Evolutionary conservation across 2,329 filamentous ascomycete genomes (phyloP), one percentile per base, ranked within the genome.

Genomic region (Claviceps arundinis): DNA sequence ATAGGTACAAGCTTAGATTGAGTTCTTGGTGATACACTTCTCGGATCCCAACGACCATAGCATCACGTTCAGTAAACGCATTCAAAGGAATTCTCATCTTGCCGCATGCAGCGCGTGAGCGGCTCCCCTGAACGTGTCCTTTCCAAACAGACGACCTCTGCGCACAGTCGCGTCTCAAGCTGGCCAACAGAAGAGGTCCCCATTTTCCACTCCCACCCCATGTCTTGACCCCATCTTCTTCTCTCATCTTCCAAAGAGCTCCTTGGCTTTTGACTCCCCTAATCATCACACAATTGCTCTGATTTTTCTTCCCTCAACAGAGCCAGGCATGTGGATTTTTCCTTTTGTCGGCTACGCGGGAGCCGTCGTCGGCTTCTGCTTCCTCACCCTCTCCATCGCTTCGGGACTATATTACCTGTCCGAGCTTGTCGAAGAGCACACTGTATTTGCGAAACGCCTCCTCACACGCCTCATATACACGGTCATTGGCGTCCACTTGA

Each of bases 351-450:
- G 93, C 62, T 96, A 95, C 64, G 69, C 89, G 37, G 93, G 93
- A 63, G 82, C 94, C 59, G 71, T 89, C 57, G 73, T 95, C 55
- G 91, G 91, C 66, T 98, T 98, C 73, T 82, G 81, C 63, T 97
- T 98, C 71, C 75, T 98, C 59, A 97, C 93, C 19, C 77, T 98
- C 56, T 89, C 91, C 52, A 97, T 98, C 64, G 93, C 93, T 41
- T 96, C 89, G n/a, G 93, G 93, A 40, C 82, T 98, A 26, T 98
- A 98, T 73, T 98, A 98, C 68, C 84, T 98, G 51, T 96, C 91
- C 24, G 93, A 98, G 68, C 82, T 97, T 14, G 93, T 98, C 55
- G 93, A 98, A 71, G 93, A 98, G 68, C 91, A 98, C 65, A 96
- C 91, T 4, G 91, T 97, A 11, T 70, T 95, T 56, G 87, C 90